Conservation (phyloP, 1,139 yeast species). For the Hyphopichia wangnamkhiaoensis region DNA sequence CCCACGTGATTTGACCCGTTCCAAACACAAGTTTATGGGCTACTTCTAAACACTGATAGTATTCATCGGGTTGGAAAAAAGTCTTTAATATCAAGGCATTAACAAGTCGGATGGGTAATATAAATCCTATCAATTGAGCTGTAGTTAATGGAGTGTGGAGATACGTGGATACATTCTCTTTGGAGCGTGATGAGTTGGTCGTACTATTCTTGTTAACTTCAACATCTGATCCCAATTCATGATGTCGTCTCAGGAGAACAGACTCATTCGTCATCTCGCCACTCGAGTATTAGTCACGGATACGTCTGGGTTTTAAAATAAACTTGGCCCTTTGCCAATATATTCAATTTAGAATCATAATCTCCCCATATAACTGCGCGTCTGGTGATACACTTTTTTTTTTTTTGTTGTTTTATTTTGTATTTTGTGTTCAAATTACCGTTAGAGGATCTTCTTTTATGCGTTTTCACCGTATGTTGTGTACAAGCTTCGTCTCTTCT, state of each 20-base stretch:
- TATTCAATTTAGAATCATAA: no score
- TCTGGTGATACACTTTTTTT: no score
- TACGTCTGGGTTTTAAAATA: no score
- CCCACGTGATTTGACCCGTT: conserved; percentile 91
- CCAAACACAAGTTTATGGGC: conserved; percentile 78
- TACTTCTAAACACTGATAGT: conserved; percentile 89
- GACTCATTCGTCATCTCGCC: no score
- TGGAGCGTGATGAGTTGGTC: background rate
- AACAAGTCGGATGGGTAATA: conserved; percentile 42
- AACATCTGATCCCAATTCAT: no score
- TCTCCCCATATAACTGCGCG: no score
- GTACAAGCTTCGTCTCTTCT: background rate
- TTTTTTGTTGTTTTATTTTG: no score
- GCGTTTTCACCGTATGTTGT: background rate
- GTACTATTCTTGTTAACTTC: background rate
- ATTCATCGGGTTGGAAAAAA: conserved; percentile 96
- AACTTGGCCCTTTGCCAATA: no score
- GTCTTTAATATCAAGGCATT: conserved; percentile 69
- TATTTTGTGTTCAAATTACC: no score
- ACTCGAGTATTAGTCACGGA: no score
- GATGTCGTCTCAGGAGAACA: no score
- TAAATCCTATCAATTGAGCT: background rate
- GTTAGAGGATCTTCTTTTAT: background rate
- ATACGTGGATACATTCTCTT: background rate
- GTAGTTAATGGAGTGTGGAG: background rate